Percentiles rank a stretch among this genome's conserved stretches.
Conservation (phyloP, 495 filamentous ascomycete species). For the Rusavskia elegans region DNA sequence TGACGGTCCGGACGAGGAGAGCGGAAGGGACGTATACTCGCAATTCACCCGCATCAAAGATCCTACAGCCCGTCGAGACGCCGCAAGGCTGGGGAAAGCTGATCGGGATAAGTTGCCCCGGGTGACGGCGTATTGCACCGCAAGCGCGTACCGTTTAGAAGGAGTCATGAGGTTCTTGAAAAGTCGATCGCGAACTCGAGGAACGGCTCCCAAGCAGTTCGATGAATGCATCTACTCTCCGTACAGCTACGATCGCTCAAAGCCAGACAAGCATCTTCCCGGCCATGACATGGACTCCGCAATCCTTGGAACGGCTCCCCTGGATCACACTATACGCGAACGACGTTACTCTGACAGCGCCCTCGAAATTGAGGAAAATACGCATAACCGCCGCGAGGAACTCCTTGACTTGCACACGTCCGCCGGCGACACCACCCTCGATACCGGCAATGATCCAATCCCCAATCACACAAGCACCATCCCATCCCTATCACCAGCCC, state of each 20-base stretch:
- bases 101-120: conserved; percentile 75
- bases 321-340: conserved; percentile 24
- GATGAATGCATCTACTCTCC: conserved; percentile 96
- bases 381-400: conserved; percentile 31
- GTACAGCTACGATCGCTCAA: conserved; percentile 47
- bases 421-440: conserved; percentile 17
- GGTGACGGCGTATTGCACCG: conserved; percentile 93
- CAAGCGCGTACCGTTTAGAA: conserved; percentile 77
- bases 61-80: conserved; percentile 81
- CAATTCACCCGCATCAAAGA: conserved; percentile 95
- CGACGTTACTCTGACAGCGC: conserved; percentile 50
- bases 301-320: not conserved
- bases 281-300: conserved; percentile 14
- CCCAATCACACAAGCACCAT: conserved; percentile 9
- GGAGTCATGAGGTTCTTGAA: conserved; percentile 80
- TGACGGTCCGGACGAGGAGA: conserved; percentile 66
- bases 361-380: conserved; percentile 39
- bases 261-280: conserved; percentile 11
- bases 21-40: conserved; percentile 87
- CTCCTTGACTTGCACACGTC: conserved; percentile 34
- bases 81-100: conserved; percentile 81
- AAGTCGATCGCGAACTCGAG: conserved; percentile 53
- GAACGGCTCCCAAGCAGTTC: conserved; percentile 73
- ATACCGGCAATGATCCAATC: conserved; percentile 4
- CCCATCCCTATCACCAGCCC: conserved; percentile 11